Base-by-base conservation (phyloP, 2,329 filamentous ascomycete genomes). In the Exserohilum turcica region DNA sequence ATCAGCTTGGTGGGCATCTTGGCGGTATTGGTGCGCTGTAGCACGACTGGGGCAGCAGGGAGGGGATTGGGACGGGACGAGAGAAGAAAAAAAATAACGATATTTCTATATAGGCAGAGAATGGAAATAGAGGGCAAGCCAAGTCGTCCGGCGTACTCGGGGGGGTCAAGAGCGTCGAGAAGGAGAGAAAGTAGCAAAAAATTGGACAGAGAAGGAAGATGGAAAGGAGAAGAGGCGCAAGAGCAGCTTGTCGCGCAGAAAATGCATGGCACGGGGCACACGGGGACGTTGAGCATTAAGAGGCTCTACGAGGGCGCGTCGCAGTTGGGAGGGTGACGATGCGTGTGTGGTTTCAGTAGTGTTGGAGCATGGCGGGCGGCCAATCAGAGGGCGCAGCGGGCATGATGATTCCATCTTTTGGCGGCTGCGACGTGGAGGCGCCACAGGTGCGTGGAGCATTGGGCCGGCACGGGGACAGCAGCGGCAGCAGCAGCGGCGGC, bases 1-100 rank as follows among this genome's bases (percentile, higher is more conserved):
- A 84, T 77, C 37, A 84, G 74, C 57, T 79, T 82, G 74, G 82
- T 79, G 64, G 77, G 75, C 77, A 79, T 82, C 59, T 54, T 72
- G 67, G 60, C 53, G 65, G 65, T 63, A 39, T 55, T 61, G 40
- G 33, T 48, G 56, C 50, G 54, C 46, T 51, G 45, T 54, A 50
- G 44, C 56, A 50, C 56, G 56, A 46, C 47, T 53, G 32, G 32
- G 46, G 43, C 27, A 24, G 46, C 47, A 54, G 52, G 52, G 56
- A 52, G 40, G 54, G 45, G 36, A 43, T 35, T 52, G 16, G 33
- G 43, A 35, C 39, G 13, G 5, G 6, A 37, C 1, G 6, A 21
- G n/a, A 9, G 18, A 35, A 3, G 32, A 15, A 24, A 43, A 56
- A 16, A 16, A 38, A 48, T 12, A 35, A 40, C n/a, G n/a, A n/a